Conservation (phyloP, 768 basidiomycete species). For the Suillus tomentosus region DNA sequence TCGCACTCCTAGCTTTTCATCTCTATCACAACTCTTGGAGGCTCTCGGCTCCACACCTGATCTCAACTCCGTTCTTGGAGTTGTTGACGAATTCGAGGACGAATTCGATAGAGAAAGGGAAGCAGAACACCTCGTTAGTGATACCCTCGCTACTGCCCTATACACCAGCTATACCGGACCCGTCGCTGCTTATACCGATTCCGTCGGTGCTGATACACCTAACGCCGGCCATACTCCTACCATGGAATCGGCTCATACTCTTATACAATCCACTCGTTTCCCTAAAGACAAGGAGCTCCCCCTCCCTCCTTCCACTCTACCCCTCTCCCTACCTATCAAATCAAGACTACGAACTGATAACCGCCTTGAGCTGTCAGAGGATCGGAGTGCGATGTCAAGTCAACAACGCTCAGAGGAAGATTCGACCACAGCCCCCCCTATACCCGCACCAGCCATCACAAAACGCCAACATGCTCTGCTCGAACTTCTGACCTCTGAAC, state of each 20-base stretch:
- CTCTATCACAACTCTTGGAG: conserved; percentile 33
- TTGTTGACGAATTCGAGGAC: conserved; percentile 8
- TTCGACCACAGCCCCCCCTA: conserved; percentile 24
- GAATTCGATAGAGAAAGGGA: conserved; percentile 9
- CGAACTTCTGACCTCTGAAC: conserved; percentile 77
- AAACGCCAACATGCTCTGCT: conserved; percentile 79
- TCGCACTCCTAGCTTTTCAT: conserved; percentile 34
- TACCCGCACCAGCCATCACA: conserved; percentile 43
- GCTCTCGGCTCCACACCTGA: conserved; percentile 32
- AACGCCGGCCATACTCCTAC: conserved; percentile 8
- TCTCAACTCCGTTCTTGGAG: conserved; percentile 9
- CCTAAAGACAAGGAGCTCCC: conserved; percentile 33
- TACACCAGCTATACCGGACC: background rate
- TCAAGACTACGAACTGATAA: conserved; percentile 24
- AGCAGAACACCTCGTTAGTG: background rate
- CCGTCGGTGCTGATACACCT: background rate
- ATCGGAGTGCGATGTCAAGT: conserved; percentile 16
- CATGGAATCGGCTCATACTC: conserved; percentile 2
- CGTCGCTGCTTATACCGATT: conserved; percentile 9
- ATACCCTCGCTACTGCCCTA: background rate
- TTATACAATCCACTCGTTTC: conserved; percentile 4
- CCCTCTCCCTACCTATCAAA: conserved; percentile 5
- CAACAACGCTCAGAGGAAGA: conserved; percentile 27
- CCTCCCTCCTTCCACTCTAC: conserved; percentile 24
- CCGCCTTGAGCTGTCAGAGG: conserved; percentile 23